Percentiles rank a stretch among this genome's conserved stretches.
These are phyloP conservation scores for Leptomonas pyrrhocoris DNA, from an alignment of 208 protist genomes.

Conservation along the genomic window DNA sequence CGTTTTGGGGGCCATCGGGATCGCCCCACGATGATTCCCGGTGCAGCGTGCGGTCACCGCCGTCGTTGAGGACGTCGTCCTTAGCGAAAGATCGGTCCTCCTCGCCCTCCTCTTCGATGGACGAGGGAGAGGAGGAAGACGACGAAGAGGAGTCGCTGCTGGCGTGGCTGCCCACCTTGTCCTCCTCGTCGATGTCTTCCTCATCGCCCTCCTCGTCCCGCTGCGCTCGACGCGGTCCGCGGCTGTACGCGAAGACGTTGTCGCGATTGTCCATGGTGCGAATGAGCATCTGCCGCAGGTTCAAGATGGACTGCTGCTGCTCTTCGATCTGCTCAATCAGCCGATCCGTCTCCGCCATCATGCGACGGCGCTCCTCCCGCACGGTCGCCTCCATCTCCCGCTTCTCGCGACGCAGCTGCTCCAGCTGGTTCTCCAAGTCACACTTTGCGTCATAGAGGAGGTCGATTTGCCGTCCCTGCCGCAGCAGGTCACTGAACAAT, in stretches of 20 bases:
- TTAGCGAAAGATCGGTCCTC: conserved; percentile 2
- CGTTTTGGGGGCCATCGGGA: neutral
- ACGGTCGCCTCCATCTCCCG: conserved; percentile 62
- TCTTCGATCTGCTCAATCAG: conserved; percentile 79
- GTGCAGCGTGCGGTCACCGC: neutral
- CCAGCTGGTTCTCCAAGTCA: conserved; percentile 64
- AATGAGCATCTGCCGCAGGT: conserved; percentile 82
- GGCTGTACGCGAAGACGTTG: conserved; percentile 24
- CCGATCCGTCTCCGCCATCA: conserved; percentile 67
- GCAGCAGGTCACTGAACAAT: conserved; percentile 83
- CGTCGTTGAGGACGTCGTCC: neutral
- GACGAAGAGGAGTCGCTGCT: conserved; percentile 13
- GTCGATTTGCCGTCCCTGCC: conserved; percentile 77
- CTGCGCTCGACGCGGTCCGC: conserved; percentile 24
- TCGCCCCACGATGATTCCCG: neutral
- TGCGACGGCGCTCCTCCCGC: conserved; percentile 68
- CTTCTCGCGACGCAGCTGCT: conserved; percentile 62
- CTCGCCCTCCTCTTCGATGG: conserved; percentile 15
- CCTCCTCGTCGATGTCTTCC: neutral
- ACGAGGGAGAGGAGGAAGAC: conserved; percentile 16
- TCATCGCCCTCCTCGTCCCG: neutral
- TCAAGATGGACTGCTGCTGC: conserved; percentile 85
- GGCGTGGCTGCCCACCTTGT: conserved; percentile 7
- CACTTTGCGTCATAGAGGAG: conserved; percentile 68
- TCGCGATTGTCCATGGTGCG: conserved; percentile 61